These are phyloP conservation scores for Penicillium decumbens DNA, from an alignment of 2,329 filamentous ascomycete species.

Conservation along the genomic window DNA sequence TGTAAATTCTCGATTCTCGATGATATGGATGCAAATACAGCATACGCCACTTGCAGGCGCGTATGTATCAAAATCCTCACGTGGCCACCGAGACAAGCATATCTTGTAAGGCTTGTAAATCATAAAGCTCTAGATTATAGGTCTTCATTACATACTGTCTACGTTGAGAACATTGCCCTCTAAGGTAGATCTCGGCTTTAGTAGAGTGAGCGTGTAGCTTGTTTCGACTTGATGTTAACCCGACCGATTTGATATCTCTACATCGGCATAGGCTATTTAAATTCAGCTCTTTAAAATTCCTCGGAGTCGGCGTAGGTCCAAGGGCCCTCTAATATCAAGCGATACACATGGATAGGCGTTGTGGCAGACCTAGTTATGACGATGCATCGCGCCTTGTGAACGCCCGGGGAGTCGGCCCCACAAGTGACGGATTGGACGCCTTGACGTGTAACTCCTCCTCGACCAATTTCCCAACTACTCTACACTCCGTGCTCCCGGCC, in stretches of 20 bases:
- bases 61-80: too few species aligned
- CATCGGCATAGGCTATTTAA: neutral
- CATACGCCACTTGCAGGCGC: too few species aligned
- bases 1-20: too few species aligned
- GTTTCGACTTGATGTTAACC: neutral
- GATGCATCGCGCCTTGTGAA: conserved; percentile 3
- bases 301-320: neutral
- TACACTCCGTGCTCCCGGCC: neutral
- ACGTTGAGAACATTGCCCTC: neutral
- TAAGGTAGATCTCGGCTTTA: neutral
- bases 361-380: neutral
- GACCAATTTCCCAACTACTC: neutral
- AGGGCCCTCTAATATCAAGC: neutral
- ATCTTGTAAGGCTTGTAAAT: too few species aligned
- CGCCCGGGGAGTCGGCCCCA: conserved; percentile 5
- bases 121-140: neutral
- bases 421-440: conserved; percentile 5
- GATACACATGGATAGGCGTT: neutral
- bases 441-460: conserved; percentile 7
- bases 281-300: neutral
- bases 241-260: neutral
- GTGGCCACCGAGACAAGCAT: too few species aligned
- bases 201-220: neutral
- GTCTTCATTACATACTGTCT: neutral
- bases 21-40: too few species aligned